Evolutionary conservation across 306 rosid genomes (phyloP).

Genomic region (Senna tora): DNA sequence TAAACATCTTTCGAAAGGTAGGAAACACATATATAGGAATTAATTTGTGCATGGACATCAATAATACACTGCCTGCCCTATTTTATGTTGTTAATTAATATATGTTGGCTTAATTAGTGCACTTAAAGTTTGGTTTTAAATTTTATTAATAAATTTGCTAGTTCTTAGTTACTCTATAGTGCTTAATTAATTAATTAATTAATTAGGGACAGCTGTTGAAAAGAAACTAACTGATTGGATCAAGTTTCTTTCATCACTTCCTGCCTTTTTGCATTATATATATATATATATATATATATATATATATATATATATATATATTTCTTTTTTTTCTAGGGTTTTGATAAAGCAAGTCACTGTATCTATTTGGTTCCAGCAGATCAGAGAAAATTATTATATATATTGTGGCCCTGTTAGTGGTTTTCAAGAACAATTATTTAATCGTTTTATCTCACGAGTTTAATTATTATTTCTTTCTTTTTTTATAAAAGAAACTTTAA

Average conservation of each 20-base stretch:
- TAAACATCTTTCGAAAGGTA: too few relatives aligned
- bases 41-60: slow-evolving; percentile 21
- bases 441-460: slow-evolving; percentile 29
- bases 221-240: slow-evolving; percentile 39
- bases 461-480: too few relatives aligned
- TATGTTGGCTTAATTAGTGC: too few relatives aligned
- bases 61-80: background rate
- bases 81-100: background rate
- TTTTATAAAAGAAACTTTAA: background rate
- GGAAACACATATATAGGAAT: background rate
- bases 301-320: background rate
- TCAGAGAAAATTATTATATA: slow-evolving; percentile 33
- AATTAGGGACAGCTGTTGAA: slow-evolving; percentile 53
- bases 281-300: background rate
- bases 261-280: slow-evolving; percentile 38
- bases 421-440: background rate
- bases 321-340: background rate
- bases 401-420: background rate
- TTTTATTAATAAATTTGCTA: background rate
- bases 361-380: slow-evolving; percentile 17
- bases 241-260: slow-evolving; percentile 35
- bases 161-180: background rate
- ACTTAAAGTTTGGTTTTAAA: slow-evolving; percentile 8
- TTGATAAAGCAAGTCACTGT: slow-evolving; percentile 28
- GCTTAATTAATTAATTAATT: too few relatives aligned